A percentile compares a stretch with the other conserved stretches of the same genome.
phyloP scores from a whole-genome alignment of 139 green algal species.

The Chlamydomonas schloesseri region DNA sequence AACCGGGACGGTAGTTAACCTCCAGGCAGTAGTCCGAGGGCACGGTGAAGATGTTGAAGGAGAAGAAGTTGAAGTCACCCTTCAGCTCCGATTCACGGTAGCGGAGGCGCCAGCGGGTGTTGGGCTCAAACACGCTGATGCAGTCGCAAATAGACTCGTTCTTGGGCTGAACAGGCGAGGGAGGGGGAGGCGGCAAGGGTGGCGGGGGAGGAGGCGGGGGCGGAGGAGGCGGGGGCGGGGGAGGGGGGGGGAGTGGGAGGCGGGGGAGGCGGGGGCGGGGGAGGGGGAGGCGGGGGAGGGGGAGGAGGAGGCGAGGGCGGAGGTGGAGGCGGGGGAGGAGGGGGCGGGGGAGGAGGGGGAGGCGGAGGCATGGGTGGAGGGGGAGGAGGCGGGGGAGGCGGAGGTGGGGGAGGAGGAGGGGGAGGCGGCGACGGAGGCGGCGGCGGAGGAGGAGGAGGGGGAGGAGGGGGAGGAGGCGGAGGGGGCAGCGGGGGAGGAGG shows the following conservation, averaged over 20 bases:
- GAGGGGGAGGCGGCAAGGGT: conserved; percentile 22
- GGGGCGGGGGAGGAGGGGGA: not conserved
- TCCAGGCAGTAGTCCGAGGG: conserved; percentile 38
- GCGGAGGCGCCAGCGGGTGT: conserved; percentile 57
- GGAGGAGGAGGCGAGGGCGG: too few relatives aligned
- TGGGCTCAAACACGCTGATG: conserved; percentile 51
- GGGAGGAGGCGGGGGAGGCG: not conserved
- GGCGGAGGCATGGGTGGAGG: conserved; percentile 15
- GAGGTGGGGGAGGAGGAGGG: not conserved
- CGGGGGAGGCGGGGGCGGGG: not conserved
- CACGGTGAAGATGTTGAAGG: conserved; percentile 49
- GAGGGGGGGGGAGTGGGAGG: not conserved
- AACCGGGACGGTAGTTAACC: conserved; percentile 35
- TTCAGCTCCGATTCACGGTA: conserved; percentile 31
- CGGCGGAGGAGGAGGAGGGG: not conserved
- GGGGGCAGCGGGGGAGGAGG: conserved; percentile 7
- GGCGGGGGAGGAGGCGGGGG: conserved; percentile 37
- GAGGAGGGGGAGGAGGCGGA: not conserved
- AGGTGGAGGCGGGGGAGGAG: too few relatives aligned
- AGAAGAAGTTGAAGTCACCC: conserved; percentile 32
- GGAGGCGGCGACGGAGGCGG: not conserved
- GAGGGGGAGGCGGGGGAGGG: not conserved
- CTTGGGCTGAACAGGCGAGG: not conserved
- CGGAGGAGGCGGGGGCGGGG: not conserved
- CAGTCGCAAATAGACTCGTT: conserved; percentile 41